Conservation (phyloP, 192 early-diverging fungal species). For the Jimgerdemannia lactiflua region DNA sequence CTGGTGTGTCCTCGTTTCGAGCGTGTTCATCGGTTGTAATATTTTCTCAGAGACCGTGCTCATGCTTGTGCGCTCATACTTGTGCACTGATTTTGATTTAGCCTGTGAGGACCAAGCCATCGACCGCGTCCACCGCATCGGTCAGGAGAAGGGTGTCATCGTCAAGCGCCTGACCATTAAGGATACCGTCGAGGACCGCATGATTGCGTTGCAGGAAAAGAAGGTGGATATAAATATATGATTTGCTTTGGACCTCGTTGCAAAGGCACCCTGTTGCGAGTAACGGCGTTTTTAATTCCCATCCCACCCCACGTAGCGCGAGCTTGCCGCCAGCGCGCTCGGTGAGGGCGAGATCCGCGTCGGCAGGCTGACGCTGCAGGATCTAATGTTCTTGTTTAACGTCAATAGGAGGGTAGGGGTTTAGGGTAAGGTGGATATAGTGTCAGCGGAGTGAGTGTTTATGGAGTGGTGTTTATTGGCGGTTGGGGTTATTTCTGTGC, state of each 20-base stretch:
- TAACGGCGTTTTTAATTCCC: not conserved
- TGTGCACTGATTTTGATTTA: not conserved
- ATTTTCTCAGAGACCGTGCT: not conserved
- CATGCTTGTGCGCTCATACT: no score
- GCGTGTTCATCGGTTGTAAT: not conserved
- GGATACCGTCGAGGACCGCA: conserved; percentile 69
- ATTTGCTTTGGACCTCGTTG: no score
- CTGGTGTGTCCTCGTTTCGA: not conserved
- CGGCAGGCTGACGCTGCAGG: conserved; percentile 18
- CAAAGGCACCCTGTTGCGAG: no score
- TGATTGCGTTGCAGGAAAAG: conserved; percentile 58
- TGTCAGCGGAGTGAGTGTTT: no score
- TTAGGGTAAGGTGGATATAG: no score
- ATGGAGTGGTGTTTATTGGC: no score
- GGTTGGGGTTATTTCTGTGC: no score
- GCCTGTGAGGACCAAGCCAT: conserved; percentile 54
- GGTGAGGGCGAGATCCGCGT: conserved; percentile 8
- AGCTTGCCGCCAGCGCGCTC: conserved; percentile 16
- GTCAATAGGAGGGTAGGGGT: not conserved
- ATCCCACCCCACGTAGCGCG: not conserved
- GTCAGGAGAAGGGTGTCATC: conserved; percentile 57
- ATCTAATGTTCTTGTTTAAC: conserved; percentile 26
- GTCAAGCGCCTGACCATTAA: conserved; percentile 62
- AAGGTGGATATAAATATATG: conserved; percentile 35
- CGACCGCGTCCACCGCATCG: conserved; percentile 75